Base-by-base conservation (phyloP, 148 eudicot species). In the Beta vulgaris region DNA sequence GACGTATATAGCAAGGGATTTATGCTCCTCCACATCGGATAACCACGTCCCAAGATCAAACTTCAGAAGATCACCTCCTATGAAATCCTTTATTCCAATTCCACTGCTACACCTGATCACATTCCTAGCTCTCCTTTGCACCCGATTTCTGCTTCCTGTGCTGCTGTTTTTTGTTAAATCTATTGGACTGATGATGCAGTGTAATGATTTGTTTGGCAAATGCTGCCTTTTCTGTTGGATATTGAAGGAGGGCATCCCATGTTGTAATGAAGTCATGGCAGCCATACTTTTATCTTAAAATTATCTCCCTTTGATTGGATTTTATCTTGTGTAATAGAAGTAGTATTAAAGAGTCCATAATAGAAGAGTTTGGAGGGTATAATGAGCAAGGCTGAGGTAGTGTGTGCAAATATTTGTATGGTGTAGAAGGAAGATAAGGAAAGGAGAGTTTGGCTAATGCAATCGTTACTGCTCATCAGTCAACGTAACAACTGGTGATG, bases 21-120 rank as follows among this genome's bases (percentile, higher is more conserved):
- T 91, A 73, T 91, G 97, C 77, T 93, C 90, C 81, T 93, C 98
- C 44, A 93, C 98, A 64, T 93, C 98, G 0, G 97, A 83, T 77
- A 91, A 74, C 94, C 97, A 93, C 31, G 59, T 81, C 0, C 97
- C 97, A 7, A 93, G 21, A 79, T 93, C 97, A 37, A 80, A 59
- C 76, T 83, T 88, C n/a, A 93, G 64, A 26, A 93, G 87, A 82
- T 93, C 98, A 76, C 98, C 98, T 82, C 98, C 98, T 19, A 91
- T 88, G 81, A 93, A 93, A 62, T 93, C 95, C 63, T 39, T 78
- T 57, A 93, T 58, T 3, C 84, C 73, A 16, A 62, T 81, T 0
- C 74, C 86, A 29, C 71, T 51, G n/a, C 57, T 75, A 53, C 82
- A 80, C 71, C 35, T 51, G 2, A 80, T 34, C 18, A 80, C 72